Conservation (phyloP, 164 flowering plant genomes). For the Magnolia sinica region DNA sequence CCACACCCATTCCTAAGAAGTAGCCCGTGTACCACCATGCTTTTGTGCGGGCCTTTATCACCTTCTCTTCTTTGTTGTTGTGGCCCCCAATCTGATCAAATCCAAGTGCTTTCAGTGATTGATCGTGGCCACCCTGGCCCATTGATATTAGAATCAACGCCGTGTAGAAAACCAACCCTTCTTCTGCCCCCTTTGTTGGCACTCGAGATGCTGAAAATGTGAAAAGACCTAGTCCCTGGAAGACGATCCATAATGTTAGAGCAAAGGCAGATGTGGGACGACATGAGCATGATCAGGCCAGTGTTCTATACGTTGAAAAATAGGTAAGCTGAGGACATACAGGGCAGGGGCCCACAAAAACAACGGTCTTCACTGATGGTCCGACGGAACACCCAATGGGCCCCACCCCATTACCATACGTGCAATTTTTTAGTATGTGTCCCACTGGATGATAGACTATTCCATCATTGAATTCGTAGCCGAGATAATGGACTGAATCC, state of each 20-base stretch:
- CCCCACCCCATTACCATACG: too few relatives aligned
- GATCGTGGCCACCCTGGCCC: slow-evolving; percentile 19
- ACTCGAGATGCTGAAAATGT: background rate
- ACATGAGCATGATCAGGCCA: too few relatives aligned
- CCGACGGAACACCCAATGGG: too few relatives aligned
- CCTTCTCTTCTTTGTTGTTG: background rate
- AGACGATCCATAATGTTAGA: background rate
- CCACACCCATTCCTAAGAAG: slow-evolving; percentile 10
- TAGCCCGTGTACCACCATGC: slow-evolving; percentile 20
- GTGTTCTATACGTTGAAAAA: too few relatives aligned
- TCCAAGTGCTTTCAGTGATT: slow-evolving; percentile 11
- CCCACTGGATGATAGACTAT: too few relatives aligned
- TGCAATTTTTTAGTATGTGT: too few relatives aligned
- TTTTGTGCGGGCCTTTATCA: background rate
- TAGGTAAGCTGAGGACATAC: too few relatives aligned
- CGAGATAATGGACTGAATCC: too few relatives aligned
- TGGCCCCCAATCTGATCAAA: slow-evolving; percentile 14
- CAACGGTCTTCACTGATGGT: too few relatives aligned
- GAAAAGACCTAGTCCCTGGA: slow-evolving; percentile 11
- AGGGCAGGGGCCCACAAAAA: too few relatives aligned
- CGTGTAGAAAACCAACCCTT: background rate
- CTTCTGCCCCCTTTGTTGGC: background rate
- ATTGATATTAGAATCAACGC: slow-evolving; percentile 19
- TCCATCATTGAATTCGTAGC: too few relatives aligned
- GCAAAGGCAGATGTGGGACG: too few relatives aligned